These are phyloP conservation scores for Cordyceps farinosa DNA, from an alignment of 2,329 filamentous ascomycete genomes.

Conservation along the genomic window DNA sequence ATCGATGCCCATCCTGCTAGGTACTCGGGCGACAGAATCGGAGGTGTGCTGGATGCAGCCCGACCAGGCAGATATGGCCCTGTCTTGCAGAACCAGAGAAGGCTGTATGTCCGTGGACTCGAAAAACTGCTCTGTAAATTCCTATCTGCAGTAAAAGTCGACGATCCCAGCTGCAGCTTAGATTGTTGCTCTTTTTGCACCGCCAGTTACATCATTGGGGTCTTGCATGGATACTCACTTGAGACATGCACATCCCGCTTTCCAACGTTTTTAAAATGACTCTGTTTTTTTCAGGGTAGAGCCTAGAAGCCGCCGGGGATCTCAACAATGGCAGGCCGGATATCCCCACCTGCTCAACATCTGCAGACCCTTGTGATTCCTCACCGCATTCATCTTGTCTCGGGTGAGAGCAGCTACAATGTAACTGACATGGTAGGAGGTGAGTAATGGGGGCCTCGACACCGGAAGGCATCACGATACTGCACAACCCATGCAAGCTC, in stretches of 20 bases:
- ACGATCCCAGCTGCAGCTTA: neutral
- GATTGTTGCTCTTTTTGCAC: neutral
- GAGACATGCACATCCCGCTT: constrained; percentile 4
- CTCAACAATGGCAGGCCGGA: neutral
- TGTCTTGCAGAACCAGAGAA: neutral
- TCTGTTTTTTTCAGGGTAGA: neutral
- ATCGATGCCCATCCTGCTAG: neutral
- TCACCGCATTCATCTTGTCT: constrained; percentile 12
- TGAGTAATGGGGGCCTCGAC: neutral
- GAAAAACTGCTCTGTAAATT: neutral
- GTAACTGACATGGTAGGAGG: neutral
- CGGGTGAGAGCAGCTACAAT: neutral
- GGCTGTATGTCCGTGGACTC: neutral
- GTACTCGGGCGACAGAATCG: neutral
- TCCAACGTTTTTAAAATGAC: neutral
- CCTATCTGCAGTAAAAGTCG: neutral
- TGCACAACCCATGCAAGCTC: neutral
- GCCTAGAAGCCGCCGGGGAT: neutral
- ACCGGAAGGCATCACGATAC: constrained; percentile 1
- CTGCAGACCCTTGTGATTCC: neutral
- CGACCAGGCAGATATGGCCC: neutral
- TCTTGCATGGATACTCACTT: neutral
- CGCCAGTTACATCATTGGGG: neutral
- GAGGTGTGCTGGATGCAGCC: neutral
- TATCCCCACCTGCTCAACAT: neutral